These are phyloP conservation scores for Zopfia rhizophila DNA, from an alignment of 2,329 filamentous ascomycete species.

Conservation along the genomic window DNA sequence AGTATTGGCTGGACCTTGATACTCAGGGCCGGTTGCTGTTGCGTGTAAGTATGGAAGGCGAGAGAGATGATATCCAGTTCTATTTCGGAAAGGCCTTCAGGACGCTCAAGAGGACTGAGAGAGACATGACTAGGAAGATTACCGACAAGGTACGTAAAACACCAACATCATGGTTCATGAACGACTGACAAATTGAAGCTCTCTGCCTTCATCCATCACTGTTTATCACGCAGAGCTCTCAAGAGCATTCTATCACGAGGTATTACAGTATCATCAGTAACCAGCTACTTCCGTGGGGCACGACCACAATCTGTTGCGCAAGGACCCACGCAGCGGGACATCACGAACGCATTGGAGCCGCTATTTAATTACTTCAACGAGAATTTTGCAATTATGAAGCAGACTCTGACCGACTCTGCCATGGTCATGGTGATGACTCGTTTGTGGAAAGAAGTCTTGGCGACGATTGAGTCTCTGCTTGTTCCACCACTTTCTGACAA, in stretches of 20 bases:
- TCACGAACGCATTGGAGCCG: conserved; percentile 83
- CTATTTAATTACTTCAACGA: conserved; percentile 96
- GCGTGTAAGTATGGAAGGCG: conserved; percentile 97
- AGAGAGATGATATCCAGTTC: conserved; percentile 97
- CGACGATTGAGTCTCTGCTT: conserved; percentile 87
- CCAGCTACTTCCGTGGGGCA: conserved; percentile 71
- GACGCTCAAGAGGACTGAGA: conserved; percentile 91
- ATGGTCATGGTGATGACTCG: conserved; percentile 99
- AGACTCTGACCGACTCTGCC: conserved; percentile 91
- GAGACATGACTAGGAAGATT: conserved; percentile 97
- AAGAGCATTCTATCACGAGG: conserved; percentile 78
- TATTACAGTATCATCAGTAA: conserved; percentile 76
- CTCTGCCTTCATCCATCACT: conserved; percentile 90
- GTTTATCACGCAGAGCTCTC: conserved; percentile 84
- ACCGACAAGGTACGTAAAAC: conserved; percentile 88
- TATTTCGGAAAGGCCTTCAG: conserved; percentile 98
- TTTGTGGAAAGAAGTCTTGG: conserved; percentile 95
- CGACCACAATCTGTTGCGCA: conserved; percentile 61
- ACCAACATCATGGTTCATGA: conserved; percentile 9
- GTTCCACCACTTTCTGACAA: conserved; percentile 97
- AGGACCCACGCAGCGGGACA: conserved; percentile 74
- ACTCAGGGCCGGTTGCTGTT: conserved; percentile 91
- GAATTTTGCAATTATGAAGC: conserved; percentile 99
- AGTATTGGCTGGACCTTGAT: conserved; percentile 98
- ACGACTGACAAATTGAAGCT: conserved; percentile 65